Conservation (phyloP, 331 rosid species). For the Malus hybrid region DNA sequence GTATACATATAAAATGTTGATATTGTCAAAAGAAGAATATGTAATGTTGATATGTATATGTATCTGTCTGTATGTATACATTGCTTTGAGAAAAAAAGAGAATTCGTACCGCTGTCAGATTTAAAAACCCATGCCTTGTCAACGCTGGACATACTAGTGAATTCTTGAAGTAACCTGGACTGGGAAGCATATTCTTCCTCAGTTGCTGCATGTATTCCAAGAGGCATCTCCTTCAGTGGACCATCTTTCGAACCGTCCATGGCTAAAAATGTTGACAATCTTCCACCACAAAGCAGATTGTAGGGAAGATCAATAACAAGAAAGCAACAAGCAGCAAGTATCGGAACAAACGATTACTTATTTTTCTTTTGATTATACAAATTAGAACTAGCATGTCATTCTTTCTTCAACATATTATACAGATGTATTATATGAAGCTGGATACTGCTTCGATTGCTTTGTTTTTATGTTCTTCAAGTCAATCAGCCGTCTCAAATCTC, state of each 20-base stretch:
- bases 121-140: slow-evolving; percentile 76
- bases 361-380: too few species aligned
- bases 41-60: too few species aligned
- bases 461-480: too few species aligned
- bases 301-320: neutral
- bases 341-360: neutral
- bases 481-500: too few species aligned
- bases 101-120: slow-evolving; percentile 36
- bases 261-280: slow-evolving; percentile 23
- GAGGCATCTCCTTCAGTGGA: slow-evolving; percentile 28
- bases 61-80: too few species aligned
- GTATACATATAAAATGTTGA: too few species aligned
- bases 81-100: too few species aligned
- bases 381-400: too few species aligned
- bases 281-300: slow-evolving; percentile 16
- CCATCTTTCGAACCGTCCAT: slow-evolving; percentile 45
- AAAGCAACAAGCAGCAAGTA: neutral
- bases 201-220: slow-evolving; percentile 38
- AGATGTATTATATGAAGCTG: too few species aligned
- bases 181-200: slow-evolving; percentile 58
- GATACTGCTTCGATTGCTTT: too few species aligned
- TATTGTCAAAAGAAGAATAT: too few species aligned
- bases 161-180: slow-evolving; percentile 62
- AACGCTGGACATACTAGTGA: slow-evolving; percentile 47
- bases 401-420: too few species aligned